Base-by-base conservation (phyloP, 805 yeast genomes). In the Saturnispora besseyi region DNA sequence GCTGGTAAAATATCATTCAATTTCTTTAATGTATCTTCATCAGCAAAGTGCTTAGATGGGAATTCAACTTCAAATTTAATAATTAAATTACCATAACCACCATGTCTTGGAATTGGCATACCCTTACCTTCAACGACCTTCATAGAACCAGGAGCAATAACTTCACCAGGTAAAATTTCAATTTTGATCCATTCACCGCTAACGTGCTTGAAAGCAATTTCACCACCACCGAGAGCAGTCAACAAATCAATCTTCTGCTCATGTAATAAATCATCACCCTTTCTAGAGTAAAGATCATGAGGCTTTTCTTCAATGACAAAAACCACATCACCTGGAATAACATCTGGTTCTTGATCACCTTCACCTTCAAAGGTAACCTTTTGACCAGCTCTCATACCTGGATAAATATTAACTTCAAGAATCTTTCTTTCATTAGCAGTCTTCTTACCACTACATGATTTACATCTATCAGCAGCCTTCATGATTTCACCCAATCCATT, bases 161-260 rank as follows among this genome's bases (percentile, higher is more conserved):
- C 89, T 71, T 91, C 96, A 66, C 98, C 98, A 49, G 97, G 93
- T 46, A 84, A 71, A 55, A 90, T 80, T 36, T 78, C 74, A 52
- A 89, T 79, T 75, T 89, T 87, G 62, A 91, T 73, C 77, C 81
- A 88, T 61, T 89, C 96, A 57, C 96, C 96, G 59, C 88, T 86
- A 51, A 93, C 81, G 64, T 91, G 97, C 74, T 89, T 77, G 65
- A 93, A 73, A 34, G 85, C 82, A 65, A 93, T 76, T 53, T 83
- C 82, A 61, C 99, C 99, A 65, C 99, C 99, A 44, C 96, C 95
- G 60, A 93, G 77, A 30, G 99, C 96, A 26, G 98, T 89, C 64
- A 91, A 75, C 58, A 93, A 76, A 68, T 93, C 98, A 62, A 93
- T 74, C 73, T 88, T 89, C 57, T 87, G 88, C 63, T 84, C 87